Percentiles rank a stretch among this genome's conserved stretches.
Conservation (phyloP, 2,329 filamentous ascomycete species). For the Xylaria sp. region DNA sequence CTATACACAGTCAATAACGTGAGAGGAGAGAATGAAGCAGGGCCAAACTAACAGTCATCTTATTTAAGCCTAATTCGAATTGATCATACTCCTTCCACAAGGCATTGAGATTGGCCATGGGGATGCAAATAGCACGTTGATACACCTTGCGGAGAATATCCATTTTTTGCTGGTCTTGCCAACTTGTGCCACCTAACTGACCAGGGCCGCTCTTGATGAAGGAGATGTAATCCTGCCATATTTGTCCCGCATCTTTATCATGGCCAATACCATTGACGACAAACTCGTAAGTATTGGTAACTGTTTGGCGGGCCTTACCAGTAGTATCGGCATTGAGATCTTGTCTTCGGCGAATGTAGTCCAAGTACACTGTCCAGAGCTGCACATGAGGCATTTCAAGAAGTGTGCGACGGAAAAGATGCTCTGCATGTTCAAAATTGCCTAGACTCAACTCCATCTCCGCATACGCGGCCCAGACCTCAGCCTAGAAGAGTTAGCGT, state of each 20-base stretch:
- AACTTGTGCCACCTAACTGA: conserved; percentile 82
- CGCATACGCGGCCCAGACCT: conserved; percentile 89
- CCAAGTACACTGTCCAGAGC: conserved; percentile 92
- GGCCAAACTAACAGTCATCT: conserved; percentile 75
- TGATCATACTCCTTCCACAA: conserved; percentile 98
- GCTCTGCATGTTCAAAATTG: conserved; percentile 82
- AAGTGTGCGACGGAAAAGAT: conserved; percentile 84
- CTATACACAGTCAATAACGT: conserved; percentile 57
- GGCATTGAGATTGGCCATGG: conserved; percentile 82
- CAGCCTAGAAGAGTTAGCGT: conserved; percentile 72
- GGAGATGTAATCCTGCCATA: conserved; percentile 96
- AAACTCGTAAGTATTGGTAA: conserved; percentile 91
- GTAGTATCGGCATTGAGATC: conserved; percentile 81
- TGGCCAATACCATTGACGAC: conserved; percentile 90
- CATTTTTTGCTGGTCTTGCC: conserved; percentile 99
- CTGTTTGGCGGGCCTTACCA: conserved; percentile 79
- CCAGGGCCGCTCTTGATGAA: conserved; percentile 92
- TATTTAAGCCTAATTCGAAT: conserved; percentile 95
- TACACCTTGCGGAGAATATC: conserved; percentile 92
- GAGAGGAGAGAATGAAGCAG: conserved; percentile 20
- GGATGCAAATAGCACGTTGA: conserved; percentile 87
- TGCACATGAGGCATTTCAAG: conserved; percentile 83
- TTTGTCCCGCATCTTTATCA: conserved; percentile 86
- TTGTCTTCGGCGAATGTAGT: conserved; percentile 92
- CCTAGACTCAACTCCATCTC: conserved; percentile 90